Evolutionary conservation across 2,329 filamentous ascomycete species (phyloP).

Genomic region (Sporothrix curviconia): DNA sequence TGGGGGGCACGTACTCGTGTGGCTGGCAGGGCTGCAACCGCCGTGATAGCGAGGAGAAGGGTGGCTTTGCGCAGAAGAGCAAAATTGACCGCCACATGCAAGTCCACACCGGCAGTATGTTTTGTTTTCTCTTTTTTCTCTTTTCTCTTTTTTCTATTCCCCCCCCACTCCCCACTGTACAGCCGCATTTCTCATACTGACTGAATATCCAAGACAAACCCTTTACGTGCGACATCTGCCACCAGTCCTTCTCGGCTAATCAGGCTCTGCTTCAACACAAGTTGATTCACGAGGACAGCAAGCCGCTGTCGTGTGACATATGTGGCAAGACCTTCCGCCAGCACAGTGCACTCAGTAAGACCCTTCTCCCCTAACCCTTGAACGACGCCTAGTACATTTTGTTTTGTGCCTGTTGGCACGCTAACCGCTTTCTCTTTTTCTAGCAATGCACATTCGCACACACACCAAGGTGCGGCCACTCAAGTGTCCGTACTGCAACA

Average conservation of each 20-base stretch:
- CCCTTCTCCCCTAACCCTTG: too few species aligned
- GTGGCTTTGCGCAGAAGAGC: constrained; percentile 52
- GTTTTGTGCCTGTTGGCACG: background rate
- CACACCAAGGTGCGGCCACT: constrained; percentile 61
- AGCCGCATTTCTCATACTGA: too few species aligned
- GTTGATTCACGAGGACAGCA: constrained; percentile 59
- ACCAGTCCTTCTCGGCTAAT: constrained; percentile 55
- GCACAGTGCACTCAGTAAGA: constrained; percentile 59
- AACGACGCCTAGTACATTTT: background rate
- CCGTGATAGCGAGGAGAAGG: constrained; percentile 32
- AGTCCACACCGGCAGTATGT: constrained; percentile 58
- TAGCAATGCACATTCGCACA: constrained; percentile 60
- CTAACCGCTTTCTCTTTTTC: background rate
- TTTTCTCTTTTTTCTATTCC: background rate
- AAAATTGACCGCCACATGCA: constrained; percentile 61
- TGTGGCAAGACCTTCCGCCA: constrained; percentile 58
- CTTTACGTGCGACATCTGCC: constrained; percentile 49
- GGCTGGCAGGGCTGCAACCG: constrained; percentile 52
- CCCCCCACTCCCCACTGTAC: too few species aligned
- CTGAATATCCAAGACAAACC: constrained; percentile 49
- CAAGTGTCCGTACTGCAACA: constrained; percentile 51
- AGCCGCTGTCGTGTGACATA: constrained; percentile 52
- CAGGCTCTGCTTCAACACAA: constrained; percentile 63
- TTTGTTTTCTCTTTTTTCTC: background rate
- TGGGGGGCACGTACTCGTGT: constrained; percentile 43